Conservation (phyloP, 257 asterid genomes). For the Solanum dulcamara region DNA sequence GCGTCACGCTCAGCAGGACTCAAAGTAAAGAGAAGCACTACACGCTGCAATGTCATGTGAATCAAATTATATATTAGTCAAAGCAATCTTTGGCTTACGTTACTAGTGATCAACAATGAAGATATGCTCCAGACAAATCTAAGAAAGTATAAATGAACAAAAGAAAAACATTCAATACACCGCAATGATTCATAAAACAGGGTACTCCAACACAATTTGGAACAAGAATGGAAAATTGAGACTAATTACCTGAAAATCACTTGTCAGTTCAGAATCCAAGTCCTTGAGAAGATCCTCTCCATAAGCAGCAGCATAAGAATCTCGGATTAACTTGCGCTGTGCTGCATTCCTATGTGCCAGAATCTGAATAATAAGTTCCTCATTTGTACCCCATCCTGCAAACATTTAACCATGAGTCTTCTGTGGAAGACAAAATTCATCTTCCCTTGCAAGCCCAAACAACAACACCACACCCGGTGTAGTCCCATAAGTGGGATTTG, state of each 20-base stretch:
- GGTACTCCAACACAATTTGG: not conserved
- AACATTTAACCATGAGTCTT: not conserved
- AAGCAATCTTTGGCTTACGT: not conserved
- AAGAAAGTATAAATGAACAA: not conserved
- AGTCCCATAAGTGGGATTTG: not conserved
- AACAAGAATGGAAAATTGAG: not conserved
- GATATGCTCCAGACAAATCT: not conserved
- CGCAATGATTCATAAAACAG: not conserved
- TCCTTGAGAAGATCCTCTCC: conserved; percentile 79
- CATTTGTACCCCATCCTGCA: conserved; percentile 86
- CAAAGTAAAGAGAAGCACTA: conserved; percentile 57
- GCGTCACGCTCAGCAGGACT: conserved; percentile 86
- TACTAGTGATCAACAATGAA: not conserved
- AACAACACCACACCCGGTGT: not conserved
- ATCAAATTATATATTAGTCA: not conserved
- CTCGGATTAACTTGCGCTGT: conserved; percentile 64
- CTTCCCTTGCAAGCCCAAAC: not conserved
- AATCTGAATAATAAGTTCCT: conserved; percentile 46
- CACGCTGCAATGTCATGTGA: conserved; percentile 30
- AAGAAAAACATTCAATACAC: not conserved
- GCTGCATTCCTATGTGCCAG: conserved; percentile 76
- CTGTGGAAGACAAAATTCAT: not conserved
- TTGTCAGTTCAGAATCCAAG: conserved; percentile 70
- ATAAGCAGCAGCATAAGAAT: conserved; percentile 52
- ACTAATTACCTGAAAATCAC: conserved; percentile 57